Base-by-base conservation (phyloP, 192 early-diverging fungal species). In the Thoreauomyces humboldtii region DNA sequence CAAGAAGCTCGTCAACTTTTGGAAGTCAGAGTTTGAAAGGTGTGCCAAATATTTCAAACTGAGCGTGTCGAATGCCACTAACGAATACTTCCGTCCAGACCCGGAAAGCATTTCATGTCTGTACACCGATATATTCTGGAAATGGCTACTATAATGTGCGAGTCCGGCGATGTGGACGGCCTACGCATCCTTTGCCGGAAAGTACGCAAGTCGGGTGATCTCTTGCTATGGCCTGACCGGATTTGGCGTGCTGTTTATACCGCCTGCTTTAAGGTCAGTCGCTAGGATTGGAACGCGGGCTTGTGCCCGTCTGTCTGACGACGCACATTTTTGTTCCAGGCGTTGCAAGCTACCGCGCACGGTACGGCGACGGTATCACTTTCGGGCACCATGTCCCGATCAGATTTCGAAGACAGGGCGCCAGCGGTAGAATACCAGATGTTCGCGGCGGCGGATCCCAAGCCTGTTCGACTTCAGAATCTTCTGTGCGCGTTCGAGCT, bases 21-120 rank as follows among this genome's bases (percentile, higher is more conserved):
- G 86, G 90, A 88, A 83, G 53, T 85, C 87, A 5, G 88, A 88
- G 65, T 91, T 87, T 75, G 89, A 91, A 76, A 72, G 86, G 76
- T 84, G 28, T 15, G 25, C 24, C 6, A n/a, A n/a, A n/a, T n/a
- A n/a, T n/a, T n/a, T n/a, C n/a, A n/a, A n/a, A n/a, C n/a, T n/a
- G n/a, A n/a, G n/a, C n/a, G n/a, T n/a, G n/a, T n/a, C n/a, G n/a
- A n/a, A n/a, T n/a, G n/a, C n/a, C n/a, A n/a, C n/a, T n/a, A n/a
- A n/a, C n/a, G n/a, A n/a, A n/a, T n/a, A n/a, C n/a, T 41, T 12
- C 38, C 38, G 27, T 33, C 58, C 38, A 87, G 85, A 33, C 81
- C 87, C 9, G 90, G 89, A 21, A 88, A 86, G 42, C 89, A 90
- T 56, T 92, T 87, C 70, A 77, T 87, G 7, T 92, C 88, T 58